Base-by-base conservation (phyloP, 345 rosid genomes). In the Arabis hirsuta region DNA sequence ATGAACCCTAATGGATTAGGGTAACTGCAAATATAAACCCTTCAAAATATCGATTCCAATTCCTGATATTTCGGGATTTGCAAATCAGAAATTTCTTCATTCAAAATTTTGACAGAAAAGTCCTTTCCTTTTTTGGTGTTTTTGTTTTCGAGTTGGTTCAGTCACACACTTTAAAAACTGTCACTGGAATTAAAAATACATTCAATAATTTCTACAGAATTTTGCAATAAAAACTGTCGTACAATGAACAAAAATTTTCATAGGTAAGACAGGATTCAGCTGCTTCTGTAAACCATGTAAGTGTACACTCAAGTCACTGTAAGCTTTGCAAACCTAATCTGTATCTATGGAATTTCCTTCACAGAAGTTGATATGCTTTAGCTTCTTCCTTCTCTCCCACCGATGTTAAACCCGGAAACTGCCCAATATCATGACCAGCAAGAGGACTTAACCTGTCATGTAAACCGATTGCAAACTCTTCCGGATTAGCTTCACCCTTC, bases 401-500 rank as follows among this genome's bases (percentile, higher is more conserved):
- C 4, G 81, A 53, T 39, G 80, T 79, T 70, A 83, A 42, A 61
- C 87, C 90, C 1, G 85, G 83, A 71, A 91, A 91, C 67, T 84
- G 98, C 20, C 98, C 97, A 31, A 94, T 89, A 65, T 93, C 90
- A 64, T 86, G 88, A 1, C 92, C 89, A 52, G 71, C 57, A 20
- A 85, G 83, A 39, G 84, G 71, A 63, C 65, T 76, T 71, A 82
- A 83, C 60, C 86, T 90, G 1, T 82, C 79, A 50, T 87, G 80
- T 55, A 93, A 78, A 54, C 95, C 94, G 29, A 90, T 58, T 0
- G 87, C 84, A 80, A 87, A 90, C 63, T 89, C 91, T 61, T 89
- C 89, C 0, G 83, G 86, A 55, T 61, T 32, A 62, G 72, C 80
- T 71, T 79, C 92, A 4, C 79, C 82, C 0, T 80, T 88, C 79